These are phyloP conservation scores for Globisporangium emineosum DNA, from an alignment of 352 stramenopile genomes.

Conservation along the genomic window DNA sequence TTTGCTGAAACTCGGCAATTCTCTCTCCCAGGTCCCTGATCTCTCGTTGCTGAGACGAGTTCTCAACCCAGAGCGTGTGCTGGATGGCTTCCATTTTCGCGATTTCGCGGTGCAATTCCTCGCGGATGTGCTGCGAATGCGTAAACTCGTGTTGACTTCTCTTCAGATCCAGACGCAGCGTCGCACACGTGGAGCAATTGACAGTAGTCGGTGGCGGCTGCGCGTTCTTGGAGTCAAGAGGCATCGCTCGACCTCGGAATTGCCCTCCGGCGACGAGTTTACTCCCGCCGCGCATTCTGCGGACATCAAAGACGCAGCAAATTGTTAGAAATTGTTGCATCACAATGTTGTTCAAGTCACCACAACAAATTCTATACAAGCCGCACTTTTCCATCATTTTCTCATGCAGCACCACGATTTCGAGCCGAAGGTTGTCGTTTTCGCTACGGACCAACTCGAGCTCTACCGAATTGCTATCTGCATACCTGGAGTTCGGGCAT, in stretches of 20 bases:
- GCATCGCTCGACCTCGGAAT: conserved; percentile 25
- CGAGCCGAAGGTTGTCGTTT: conserved; percentile 26
- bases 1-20: conserved; percentile 21
- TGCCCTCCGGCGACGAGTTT: conserved; percentile 38
- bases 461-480: neutral
- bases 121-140: conserved; percentile 10
- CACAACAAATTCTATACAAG: neutral
- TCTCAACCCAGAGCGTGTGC: conserved; percentile 32
- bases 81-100: conserved; percentile 27
- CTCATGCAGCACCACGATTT: conserved; percentile 25
- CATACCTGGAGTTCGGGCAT: neutral
- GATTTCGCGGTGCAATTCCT: conserved; percentile 28
- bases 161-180: conserved; percentile 16
- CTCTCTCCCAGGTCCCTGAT: conserved; percentile 21
- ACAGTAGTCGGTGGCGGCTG: neutral
- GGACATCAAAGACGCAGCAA: neutral
- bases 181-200: conserved; percentile 23
- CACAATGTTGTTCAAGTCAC: neutral
- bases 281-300: conserved; percentile 33
- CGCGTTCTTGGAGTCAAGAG: neutral
- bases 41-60: conserved; percentile 17
- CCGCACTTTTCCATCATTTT: conserved; percentile 40
- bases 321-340: neutral
- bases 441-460: conserved; percentile 18
- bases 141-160: conserved; percentile 20